A percentile compares a stretch with the other conserved stretches of the same genome.
phyloP scores from a whole-genome alignment of 2,329 filamentous ascomycete species.

The Thielaviopsis ethacetica region DNA sequence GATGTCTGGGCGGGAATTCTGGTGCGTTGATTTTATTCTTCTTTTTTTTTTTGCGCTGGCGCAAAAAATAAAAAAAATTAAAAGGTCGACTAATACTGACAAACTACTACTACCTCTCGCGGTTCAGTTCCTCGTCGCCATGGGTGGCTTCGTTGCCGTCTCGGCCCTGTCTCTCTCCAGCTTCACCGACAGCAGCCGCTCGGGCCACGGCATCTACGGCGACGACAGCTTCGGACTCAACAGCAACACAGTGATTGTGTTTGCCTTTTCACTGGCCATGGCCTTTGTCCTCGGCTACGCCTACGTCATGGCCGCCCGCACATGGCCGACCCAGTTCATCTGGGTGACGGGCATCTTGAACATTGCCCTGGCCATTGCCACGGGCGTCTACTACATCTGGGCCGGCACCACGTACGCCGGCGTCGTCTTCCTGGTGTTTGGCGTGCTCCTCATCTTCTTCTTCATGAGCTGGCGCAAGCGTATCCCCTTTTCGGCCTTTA shows the following conservation, averaged over 20 bases:
- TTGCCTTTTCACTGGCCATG: conserved; percentile 62
- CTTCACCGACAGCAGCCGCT: conserved; percentile 64
- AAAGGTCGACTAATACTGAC: not conserved
- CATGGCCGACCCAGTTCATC: conserved; percentile 79
- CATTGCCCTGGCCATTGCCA: conserved; percentile 68
- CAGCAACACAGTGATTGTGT: conserved; percentile 74
- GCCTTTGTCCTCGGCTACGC: conserved; percentile 60
- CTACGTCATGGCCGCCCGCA: conserved; percentile 61
- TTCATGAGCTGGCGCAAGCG: conserved; percentile 81
- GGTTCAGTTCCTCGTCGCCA: conserved; percentile 49
- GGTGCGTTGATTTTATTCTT: conserved; percentile 24
- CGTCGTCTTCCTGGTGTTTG: conserved; percentile 74
- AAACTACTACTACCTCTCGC: not conserved
- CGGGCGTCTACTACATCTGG: conserved; percentile 71
- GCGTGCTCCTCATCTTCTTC: conserved; percentile 62
- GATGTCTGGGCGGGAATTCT: conserved; percentile 79
- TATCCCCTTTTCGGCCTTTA: conserved; percentile 80
- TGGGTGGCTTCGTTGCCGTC: conserved; percentile 58
- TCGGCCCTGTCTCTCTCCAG: conserved; percentile 61
- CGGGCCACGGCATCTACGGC: conserved; percentile 60
- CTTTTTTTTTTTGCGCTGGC: too few species aligned
- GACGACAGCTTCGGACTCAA: conserved; percentile 50
- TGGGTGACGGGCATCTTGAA: conserved; percentile 86
- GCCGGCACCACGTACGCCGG: conserved; percentile 65
- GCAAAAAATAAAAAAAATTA: too few species aligned